Evolutionary conservation across 2,329 filamentous ascomycete genomes (phyloP).

Genomic region (Microascus cirrosus): DNA sequence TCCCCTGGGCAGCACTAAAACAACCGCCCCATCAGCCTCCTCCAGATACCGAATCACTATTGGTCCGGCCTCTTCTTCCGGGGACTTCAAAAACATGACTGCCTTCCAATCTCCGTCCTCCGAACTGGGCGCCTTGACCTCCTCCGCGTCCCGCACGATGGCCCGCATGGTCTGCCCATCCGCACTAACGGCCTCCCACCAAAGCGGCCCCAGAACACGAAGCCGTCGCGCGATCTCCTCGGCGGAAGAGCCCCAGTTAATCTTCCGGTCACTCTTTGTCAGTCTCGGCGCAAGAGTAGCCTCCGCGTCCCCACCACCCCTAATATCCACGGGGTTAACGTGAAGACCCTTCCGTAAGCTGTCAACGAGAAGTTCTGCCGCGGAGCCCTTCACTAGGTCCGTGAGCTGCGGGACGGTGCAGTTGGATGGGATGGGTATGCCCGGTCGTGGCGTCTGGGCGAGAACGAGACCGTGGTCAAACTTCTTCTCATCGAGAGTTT

Average conservation of each 20-base stretch:
- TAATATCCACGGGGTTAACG: constrained; percentile 40
- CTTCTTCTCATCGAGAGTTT: constrained; percentile 64
- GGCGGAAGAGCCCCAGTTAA: constrained; percentile 49
- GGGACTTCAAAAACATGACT: neutral
- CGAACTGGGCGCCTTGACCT: neutral
- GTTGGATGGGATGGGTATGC: constrained; percentile 34
- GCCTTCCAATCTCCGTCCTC: neutral
- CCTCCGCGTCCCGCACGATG: constrained; percentile 1
- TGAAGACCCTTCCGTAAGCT: constrained; percentile 54
- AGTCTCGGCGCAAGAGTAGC: constrained; percentile 61
- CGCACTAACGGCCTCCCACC: constrained; percentile 31
- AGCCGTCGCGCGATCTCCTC: constrained; percentile 42
- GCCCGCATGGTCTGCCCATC: neutral
- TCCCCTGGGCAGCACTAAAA: neutral
- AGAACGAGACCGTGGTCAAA: constrained; percentile 78
- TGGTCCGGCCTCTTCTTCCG: neutral
- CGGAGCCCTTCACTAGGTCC: constrained; percentile 46
- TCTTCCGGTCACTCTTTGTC: constrained; percentile 46
- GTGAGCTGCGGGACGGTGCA: constrained; percentile 30
- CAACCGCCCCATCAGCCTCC: neutral
- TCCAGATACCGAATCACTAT: neutral
- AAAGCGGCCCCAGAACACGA: constrained; percentile 54
- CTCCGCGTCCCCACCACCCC: constrained; percentile 13
- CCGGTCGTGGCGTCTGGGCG: constrained; percentile 52
- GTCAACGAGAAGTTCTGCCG: constrained; percentile 58